Conservation (phyloP, 108 stramenopile species). For the Parmales sp. region DNA sequence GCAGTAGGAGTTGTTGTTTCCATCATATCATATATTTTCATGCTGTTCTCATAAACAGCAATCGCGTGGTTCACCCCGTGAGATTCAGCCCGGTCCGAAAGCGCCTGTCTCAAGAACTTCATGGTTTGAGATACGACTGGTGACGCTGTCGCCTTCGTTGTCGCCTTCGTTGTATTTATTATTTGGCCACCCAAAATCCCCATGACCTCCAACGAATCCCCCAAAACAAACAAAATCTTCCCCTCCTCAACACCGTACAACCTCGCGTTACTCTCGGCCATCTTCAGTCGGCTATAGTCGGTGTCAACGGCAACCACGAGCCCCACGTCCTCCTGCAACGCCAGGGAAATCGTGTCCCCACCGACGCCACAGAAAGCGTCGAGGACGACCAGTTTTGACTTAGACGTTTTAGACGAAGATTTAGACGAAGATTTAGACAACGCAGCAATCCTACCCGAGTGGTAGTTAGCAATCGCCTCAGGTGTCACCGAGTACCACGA, state of each 20-base stretch:
- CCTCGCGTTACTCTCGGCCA: slow-evolving; percentile 33
- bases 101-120: too few species aligned
- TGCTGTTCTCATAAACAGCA: not conserved
- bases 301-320: slow-evolving; percentile 34
- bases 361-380: slow-evolving; percentile 44
- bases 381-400: slow-evolving; percentile 25
- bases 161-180: too few species aligned
- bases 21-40: not conserved
- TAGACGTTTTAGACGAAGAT: too few species aligned
- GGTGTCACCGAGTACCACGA: slow-evolving; percentile 96
- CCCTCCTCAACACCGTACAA: slow-evolving; percentile 43
- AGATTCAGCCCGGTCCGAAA: not conserved
- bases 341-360: slow-evolving; percentile 40
- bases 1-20: not conserved
- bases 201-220: too few species aligned
- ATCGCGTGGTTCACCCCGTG: not conserved
- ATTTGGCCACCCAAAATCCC: too few species aligned
- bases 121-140: too few species aligned
- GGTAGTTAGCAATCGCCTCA: slow-evolving; percentile 81
- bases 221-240: too few species aligned
- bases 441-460: slow-evolving; percentile 45
- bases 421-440: too few species aligned
- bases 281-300: slow-evolving; percentile 22
- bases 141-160: too few species aligned
- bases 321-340: slow-evolving; percentile 15